Evolutionary conservation across 441 rosid genomes (phyloP), one percentile per base, ranked within the genome.

Genomic region (Gossypium armourianum): DNA sequence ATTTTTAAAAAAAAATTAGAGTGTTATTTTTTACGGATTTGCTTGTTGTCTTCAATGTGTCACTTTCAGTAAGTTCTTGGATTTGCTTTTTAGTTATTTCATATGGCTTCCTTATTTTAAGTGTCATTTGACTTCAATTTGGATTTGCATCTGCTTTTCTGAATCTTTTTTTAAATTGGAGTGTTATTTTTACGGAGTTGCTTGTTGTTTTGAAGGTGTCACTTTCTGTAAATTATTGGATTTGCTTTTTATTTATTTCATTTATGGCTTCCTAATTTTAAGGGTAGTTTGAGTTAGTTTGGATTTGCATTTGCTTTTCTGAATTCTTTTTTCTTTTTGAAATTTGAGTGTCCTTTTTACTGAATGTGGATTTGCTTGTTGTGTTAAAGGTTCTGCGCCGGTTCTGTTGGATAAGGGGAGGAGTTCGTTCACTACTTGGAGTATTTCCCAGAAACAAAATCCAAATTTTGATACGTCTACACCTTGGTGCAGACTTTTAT

Each of bases 401-500:
- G 54, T 20, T 47, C 78, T 75, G 57, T 70, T 79, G 69, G 91
- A 86, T 52, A 90, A 88, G 79, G 80, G 84, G 15, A 82, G 84
- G 81, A 86, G 78, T 74, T 82, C 92, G 0, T 79, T 83, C 45
- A 45, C 89, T 6, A 40, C 86, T 0, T 76, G 83, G 89, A 84
- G 73, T 77, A 64, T 68, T 29, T 72, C 52, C 76, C 89, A 76
- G 65, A 87, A 86, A 74, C 85, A 74, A 53, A 83, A 65, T 64
- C 67, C 81, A 2, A 70, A 40, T 68, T 81, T 78, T 0, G 91
- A 84, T 68, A 67, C 84, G 3, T 72, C 88, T 12, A 19, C 78
- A 3, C 89, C 90, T 23, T 87, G 94, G 94, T 83, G 91, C 66
- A 80, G 81, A 67, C 90, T 89, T 68, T 74, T 89, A n/a, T 76